Percentiles rank a stretch among this genome's conserved stretches.
These are phyloP conservation scores for Trichoderma parareesei DNA, from an alignment of 495 filamentous ascomycete species.

Conservation along the genomic window DNA sequence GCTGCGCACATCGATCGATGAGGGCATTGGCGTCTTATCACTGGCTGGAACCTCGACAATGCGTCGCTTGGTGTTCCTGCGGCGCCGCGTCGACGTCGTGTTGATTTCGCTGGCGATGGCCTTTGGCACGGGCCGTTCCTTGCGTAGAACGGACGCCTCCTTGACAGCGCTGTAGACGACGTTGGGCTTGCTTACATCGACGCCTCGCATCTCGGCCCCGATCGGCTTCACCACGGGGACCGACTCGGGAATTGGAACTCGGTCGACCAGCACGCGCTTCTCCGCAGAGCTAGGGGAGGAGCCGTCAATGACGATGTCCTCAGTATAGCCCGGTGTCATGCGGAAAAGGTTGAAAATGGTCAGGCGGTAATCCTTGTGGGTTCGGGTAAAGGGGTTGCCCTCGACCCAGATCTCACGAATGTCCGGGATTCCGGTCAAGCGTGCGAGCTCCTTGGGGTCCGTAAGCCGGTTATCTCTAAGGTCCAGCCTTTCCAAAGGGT, in stretches of 20 bases:
- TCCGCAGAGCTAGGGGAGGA: slow-evolving; percentile 74
- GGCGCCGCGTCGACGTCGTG: slow-evolving; percentile 42
- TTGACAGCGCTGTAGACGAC: slow-evolving; percentile 42
- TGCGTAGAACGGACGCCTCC: slow-evolving; percentile 42
- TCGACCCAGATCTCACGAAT: slow-evolving; percentile 86
- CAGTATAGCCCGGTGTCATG: slow-evolving; percentile 77
- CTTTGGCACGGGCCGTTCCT: slow-evolving; percentile 38
- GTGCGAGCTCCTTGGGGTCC: slow-evolving; percentile 83
- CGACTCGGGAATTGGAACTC: slow-evolving; percentile 61
- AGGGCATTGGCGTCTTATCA: slow-evolving; percentile 24
- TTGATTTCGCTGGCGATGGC: slow-evolving; percentile 42
- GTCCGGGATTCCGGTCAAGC: slow-evolving; percentile 82
- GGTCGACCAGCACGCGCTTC: slow-evolving; percentile 75
- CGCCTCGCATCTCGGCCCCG: slow-evolving; percentile 48
- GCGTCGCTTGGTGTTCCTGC: slow-evolving; percentile 55
- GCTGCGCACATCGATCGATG: slow-evolving; percentile 3
- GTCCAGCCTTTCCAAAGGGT: slow-evolving; percentile 83
- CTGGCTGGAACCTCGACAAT: slow-evolving; percentile 75
- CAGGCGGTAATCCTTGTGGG: slow-evolving; percentile 75
- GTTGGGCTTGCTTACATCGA: slow-evolving; percentile 56
- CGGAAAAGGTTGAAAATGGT: slow-evolving; percentile 96
- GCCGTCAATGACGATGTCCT: slow-evolving; percentile 85
- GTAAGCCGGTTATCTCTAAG: slow-evolving; percentile 84
- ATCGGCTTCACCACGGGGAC: slow-evolving; percentile 67
- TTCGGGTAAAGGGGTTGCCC: slow-evolving; percentile 83